These are phyloP conservation scores for Groenewaldozyma salmanticensis DNA, from an alignment of 805 yeast species.

Conservation along the genomic window DNA sequence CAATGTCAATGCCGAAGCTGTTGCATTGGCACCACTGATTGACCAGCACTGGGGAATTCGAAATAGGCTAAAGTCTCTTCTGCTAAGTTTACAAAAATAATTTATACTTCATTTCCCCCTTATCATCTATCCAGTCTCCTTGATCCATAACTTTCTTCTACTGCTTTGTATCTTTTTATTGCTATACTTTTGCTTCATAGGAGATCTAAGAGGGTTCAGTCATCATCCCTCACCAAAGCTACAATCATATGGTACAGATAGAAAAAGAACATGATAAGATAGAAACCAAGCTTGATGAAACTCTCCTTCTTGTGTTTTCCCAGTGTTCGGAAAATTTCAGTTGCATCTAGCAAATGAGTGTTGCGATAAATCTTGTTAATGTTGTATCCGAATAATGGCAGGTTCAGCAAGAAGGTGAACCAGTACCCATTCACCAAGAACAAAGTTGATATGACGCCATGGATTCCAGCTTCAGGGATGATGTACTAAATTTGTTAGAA, in stretches of 20 bases:
- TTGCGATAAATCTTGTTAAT: slow-evolving; percentile 68
- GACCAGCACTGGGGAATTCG: background rate
- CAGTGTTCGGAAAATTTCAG: slow-evolving; percentile 93
- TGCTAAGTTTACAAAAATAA: background rate
- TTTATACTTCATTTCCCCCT: too few relatives aligned
- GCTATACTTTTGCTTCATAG: background rate
- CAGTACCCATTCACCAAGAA: slow-evolving; percentile 85
- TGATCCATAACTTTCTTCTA: too few relatives aligned
- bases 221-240: slow-evolving; percentile 70
- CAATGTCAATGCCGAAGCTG: background rate
- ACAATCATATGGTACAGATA: slow-evolving; percentile 94
- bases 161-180: too few relatives aligned
- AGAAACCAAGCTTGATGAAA: slow-evolving; percentile 84
- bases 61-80: background rate
- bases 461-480: slow-evolving; percentile 82
- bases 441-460: slow-evolving; percentile 50
- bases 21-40: background rate
- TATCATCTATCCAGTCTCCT: too few relatives aligned
- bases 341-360: slow-evolving; percentile 85
- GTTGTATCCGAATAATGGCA: slow-evolving; percentile 80
- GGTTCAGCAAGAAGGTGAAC: slow-evolving; percentile 75
- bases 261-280: slow-evolving; percentile 85
- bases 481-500: slow-evolving; percentile 39
- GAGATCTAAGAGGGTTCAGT: slow-evolving; percentile 2
- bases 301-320: slow-evolving; percentile 86